A percentile compares a stretch with the other conserved stretches of the same genome.
These are phyloP conservation scores for Neurospora pannonica DNA, from an alignment of 495 filamentous ascomycete species.

Conservation along the genomic window DNA sequence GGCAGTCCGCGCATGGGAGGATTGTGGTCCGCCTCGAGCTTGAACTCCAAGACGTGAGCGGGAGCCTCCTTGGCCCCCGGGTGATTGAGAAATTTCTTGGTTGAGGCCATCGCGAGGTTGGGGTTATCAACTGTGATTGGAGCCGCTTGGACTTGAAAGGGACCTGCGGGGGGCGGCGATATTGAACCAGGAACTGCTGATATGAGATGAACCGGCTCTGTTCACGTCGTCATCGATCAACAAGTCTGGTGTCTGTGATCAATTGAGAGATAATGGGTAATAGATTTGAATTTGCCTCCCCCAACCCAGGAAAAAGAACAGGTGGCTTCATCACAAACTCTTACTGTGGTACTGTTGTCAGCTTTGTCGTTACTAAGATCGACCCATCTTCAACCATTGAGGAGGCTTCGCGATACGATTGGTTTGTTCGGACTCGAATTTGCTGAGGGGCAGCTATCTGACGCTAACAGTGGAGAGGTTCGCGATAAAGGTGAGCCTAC, in stretches of 20 bases:
- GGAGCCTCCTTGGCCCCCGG: constrained; percentile 24
- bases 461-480: neutral
- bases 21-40: constrained; percentile 18
- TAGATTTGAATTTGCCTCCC: neutral
- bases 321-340: neutral
- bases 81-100: constrained; percentile 21
- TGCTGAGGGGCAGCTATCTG: neutral
- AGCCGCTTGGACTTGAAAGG: neutral
- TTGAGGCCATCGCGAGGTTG: constrained; percentile 2
- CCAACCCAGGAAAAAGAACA: neutral
- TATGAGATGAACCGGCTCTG: neutral
- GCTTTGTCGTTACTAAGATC: neutral
- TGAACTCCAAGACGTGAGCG: constrained; percentile 12
- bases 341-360: neutral
- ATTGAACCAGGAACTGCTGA: neutral
- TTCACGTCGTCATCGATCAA: neutral
- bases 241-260: neutral
- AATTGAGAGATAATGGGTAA: neutral
- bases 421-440: neutral
- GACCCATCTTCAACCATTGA: neutral
- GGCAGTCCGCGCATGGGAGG: constrained; percentile 21
- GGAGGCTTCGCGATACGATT: neutral
- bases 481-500: neutral
- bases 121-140: neutral
- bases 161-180: neutral